Evolutionary conservation across 768 basidiomycete species (phyloP), one percentile per base, ranked within the genome.

Genomic region (Collybia sordida): DNA sequence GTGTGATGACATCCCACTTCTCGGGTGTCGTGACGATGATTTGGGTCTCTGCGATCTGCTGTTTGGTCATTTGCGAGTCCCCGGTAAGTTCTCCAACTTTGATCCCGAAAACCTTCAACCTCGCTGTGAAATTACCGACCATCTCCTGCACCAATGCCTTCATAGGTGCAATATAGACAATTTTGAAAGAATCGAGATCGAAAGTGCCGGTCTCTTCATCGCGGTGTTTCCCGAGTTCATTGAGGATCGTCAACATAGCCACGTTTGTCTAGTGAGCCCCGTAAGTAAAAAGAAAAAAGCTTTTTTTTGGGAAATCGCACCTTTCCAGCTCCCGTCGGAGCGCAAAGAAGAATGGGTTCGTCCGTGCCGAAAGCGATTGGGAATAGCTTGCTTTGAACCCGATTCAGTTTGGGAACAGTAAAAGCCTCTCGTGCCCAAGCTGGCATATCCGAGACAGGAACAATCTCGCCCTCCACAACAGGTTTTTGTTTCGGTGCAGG

Each of bases 1-100:
- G 88, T 4, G 96, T 98, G 65, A 99, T 96, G 62, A 99, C 97
- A 59, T 99, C 96, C 93, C 93, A 99, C 67, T 99, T 98, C 72
- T 99, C 97, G 0, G 96, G 97, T 0, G 97, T 98, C 0, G 95
- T 97, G 54, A 98, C 94, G 67, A 98, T 98, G 62, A 99, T 92
- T 64, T 98, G 95, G 0, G 96, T 97, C 62, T 95, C 94, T 7
- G 93, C 72, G 47, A 98, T 98, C 67, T 98, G 96, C 53, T 91
- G 86, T 66, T 98, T 99, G 47, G 95, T 99, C 82, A 98, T 90
- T 76, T 98, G 95, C 22, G 92, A 82, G 66, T 99, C 97, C 21
- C 97, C 97, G 1, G 97, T 99, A 48, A 99, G 79, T 67, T 99
- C 97, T 23, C 91, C 92, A 41, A 99, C 90, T 52, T 83, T 88